Percentiles rank a stretch among this genome's conserved stretches.
Evolutionary conservation across 805 yeast genomes (phyloP).

Genomic region (Candida manassasensis): DNA sequence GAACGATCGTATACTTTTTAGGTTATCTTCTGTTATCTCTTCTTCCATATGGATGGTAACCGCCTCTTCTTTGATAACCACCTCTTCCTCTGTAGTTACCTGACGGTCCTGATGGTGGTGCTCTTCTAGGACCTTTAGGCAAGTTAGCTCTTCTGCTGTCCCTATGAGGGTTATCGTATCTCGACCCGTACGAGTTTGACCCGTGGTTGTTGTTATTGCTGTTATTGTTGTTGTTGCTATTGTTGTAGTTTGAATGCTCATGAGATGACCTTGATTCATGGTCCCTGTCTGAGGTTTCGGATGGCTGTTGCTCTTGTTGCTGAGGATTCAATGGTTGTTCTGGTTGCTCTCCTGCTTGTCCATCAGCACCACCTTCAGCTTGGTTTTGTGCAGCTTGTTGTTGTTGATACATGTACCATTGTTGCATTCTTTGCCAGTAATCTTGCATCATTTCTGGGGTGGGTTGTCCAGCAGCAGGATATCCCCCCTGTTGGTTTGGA

Average conservation of each 20-base stretch:
- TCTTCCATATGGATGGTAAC: conserved; percentile 36
- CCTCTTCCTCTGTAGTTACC: conserved; percentile 25
- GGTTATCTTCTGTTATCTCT: conserved; percentile 12
- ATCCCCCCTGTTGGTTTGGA: conserved; percentile 17
- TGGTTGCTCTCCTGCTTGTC: conserved; percentile 20
- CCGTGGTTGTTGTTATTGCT: no score
- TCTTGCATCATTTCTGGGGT: conserved; percentile 58
- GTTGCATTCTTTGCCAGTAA: conserved; percentile 60
- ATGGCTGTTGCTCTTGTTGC: conserved; percentile 22
- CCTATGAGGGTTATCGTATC: conserved; percentile 15
- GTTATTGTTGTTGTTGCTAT: no score
- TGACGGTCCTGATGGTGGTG: conserved; percentile 36
- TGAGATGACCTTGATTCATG: conserved; percentile 7
- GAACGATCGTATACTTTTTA: neutral
- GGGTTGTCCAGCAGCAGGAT: conserved; percentile 19
- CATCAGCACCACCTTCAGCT: conserved; percentile 19
- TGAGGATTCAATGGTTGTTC: conserved; percentile 43
- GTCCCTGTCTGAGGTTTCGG: conserved; percentile 16
- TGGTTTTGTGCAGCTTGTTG: conserved; percentile 32
- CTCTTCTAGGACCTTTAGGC: conserved; percentile 50
- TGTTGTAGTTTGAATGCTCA: conserved; percentile 12
- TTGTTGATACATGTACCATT: conserved; percentile 61
- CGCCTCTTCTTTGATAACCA: conserved; percentile 28
- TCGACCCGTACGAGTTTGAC: conserved; percentile 9
- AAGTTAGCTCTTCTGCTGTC: conserved; percentile 30